Evolutionary conservation across 805 yeast genomes (phyloP).

Genomic region (Hagleromyces aurorensis): DNA sequence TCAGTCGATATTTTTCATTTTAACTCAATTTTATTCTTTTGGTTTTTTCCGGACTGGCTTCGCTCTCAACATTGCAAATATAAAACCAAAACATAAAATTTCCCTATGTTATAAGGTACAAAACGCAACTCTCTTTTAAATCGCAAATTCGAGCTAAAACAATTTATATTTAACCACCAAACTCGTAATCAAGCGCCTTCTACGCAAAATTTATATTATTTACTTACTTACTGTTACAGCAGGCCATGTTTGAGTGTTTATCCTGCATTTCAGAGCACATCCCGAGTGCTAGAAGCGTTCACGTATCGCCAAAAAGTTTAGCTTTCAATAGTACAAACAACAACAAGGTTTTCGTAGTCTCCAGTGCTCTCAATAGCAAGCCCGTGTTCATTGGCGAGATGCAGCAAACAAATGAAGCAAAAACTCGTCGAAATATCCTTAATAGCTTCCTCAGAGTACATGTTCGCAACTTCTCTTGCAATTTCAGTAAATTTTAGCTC

Average conservation of each 20-base stretch:
- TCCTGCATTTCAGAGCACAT: background rate
- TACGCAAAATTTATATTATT: no score
- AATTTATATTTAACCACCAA: no score
- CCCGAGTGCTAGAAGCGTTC: constrained; percentile 1
- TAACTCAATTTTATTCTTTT: no score
- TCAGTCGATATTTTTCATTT: no score
- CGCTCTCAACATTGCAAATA: no score
- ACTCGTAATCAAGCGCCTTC: no score
- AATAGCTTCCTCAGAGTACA: constrained; percentile 49
- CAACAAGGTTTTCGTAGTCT: constrained; percentile 24
- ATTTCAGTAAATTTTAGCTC: constrained; percentile 37
- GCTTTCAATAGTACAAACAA: constrained; percentile 8
- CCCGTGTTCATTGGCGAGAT: constrained; percentile 82
- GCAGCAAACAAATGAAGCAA: constrained; percentile 75
- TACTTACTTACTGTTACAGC: background rate
- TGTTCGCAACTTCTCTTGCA: constrained; percentile 40
- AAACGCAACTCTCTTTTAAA: no score
- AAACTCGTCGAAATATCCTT: constrained; percentile 76
- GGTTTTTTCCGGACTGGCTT: no score
- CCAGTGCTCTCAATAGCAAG: constrained; percentile 45
- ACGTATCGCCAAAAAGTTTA: background rate
- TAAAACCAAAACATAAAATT: no score
- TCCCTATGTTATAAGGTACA: no score
- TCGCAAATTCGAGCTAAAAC: no score
- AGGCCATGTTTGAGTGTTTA: background rate